phyloP scores from a whole-genome alignment of 257 asterid species.

The Catharanthus roseus region DNA sequence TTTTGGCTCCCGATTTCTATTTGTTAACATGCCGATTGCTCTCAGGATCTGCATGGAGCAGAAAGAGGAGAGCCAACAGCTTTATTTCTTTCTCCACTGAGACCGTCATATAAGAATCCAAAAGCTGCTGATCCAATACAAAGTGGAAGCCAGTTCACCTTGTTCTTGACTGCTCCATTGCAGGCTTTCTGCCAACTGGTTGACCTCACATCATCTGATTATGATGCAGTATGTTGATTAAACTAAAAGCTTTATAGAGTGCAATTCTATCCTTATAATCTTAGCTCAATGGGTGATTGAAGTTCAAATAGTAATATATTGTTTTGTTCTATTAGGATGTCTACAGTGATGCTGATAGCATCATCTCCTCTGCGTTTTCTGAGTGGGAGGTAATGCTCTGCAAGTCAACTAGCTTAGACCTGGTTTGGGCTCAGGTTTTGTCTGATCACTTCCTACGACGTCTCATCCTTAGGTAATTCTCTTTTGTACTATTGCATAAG shows the following conservation, averaged over 20 bases:
- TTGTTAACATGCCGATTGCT: slow-evolving; percentile 27
- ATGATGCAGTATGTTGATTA: slow-evolving; percentile 48
- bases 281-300: neutral
- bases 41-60: slow-evolving; percentile 84
- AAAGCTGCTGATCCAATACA: slow-evolving; percentile 40
- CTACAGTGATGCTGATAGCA: slow-evolving; percentile 42
- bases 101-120: slow-evolving; percentile 63
- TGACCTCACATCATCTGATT: slow-evolving; percentile 43
- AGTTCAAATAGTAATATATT: slow-evolving; percentile 13
- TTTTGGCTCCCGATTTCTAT: neutral
- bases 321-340: slow-evolving; percentile 44
- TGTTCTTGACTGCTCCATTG: slow-evolving; percentile 83
- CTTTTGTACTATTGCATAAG: slow-evolving; percentile 3
- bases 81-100: slow-evolving; percentile 79
- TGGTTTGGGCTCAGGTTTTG: slow-evolving; percentile 92
- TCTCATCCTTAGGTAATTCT: slow-evolving; percentile 69
- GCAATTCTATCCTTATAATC: neutral
- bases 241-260: neutral
- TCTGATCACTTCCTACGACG: slow-evolving; percentile 84
- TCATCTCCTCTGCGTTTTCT: slow-evolving; percentile 68
- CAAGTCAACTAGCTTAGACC: slow-evolving; percentile 63
- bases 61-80: slow-evolving; percentile 90
- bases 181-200: slow-evolving; percentile 89
- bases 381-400: slow-evolving; percentile 92
- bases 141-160: slow-evolving; percentile 86